phyloP scores from a whole-genome alignment of 2,329 filamentous ascomycete genomes.

The Grosmannia clavigera region DNA sequence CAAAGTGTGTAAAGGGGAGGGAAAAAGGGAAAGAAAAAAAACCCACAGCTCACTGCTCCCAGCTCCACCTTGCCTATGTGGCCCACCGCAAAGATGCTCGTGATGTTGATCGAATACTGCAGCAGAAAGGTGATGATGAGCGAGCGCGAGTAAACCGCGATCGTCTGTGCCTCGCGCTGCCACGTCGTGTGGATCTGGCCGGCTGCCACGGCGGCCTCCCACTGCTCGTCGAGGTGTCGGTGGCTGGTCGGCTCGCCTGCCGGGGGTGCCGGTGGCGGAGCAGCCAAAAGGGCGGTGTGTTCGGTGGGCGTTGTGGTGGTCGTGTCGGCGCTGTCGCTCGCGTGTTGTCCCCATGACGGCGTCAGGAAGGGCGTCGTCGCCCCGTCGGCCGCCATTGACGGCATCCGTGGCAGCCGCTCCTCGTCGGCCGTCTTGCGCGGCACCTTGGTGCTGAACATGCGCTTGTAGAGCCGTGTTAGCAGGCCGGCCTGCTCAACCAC shows the following conservation, averaged over 20 bases:
- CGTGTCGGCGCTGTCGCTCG: not conserved
- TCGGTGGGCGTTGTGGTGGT: conserved; percentile 23
- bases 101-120: conserved; percentile 75
- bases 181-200: conserved; percentile 82
- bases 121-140: conserved; percentile 64
- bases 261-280: conserved; percentile 11
- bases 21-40: not conserved
- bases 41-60: conserved; percentile 46
- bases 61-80: conserved; percentile 60
- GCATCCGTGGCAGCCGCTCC: conserved; percentile 39
- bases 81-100: conserved; percentile 68
- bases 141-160: conserved; percentile 58
- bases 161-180: conserved; percentile 76
- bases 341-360: conserved; percentile 15
- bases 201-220: conserved; percentile 72
- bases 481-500: conserved; percentile 14
- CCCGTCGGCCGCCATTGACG: not conserved
- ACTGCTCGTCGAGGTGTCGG: conserved; percentile 53
- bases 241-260: conserved; percentile 27
- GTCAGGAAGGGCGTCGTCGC: conserved; percentile 47
- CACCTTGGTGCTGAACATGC: conserved; percentile 45
- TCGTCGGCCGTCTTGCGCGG: conserved; percentile 25
- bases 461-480: conserved; percentile 26
- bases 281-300: conserved; percentile 21
- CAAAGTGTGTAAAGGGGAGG: not conserved